Base-by-base conservation (phyloP, 768 basidiomycete genomes). In the Termitomyces sp. region DNA sequence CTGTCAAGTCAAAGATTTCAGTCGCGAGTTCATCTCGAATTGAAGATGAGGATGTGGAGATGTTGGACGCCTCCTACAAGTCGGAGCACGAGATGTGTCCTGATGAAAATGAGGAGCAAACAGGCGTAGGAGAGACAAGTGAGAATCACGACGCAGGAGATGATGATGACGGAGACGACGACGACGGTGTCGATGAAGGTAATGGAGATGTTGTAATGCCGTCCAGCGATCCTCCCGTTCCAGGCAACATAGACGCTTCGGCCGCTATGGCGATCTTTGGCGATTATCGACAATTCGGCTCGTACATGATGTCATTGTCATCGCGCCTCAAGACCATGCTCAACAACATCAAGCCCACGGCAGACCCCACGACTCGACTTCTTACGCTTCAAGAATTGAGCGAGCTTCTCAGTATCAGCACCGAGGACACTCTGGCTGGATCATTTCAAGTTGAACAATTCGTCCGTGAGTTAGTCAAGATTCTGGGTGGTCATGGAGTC, bases 371-470 rank as follows among this genome's bases (percentile, higher is more conserved):
- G 0, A 90, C 87, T 41, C 88, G 94, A 48, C 83, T 98, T 29
- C 74, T 93, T 44, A 94, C 95, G 5, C 76, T 99, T 29, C 94
- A 98, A 68, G 96, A 99, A 66, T 81, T 97, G 53, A 94, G 92
- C 74, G 96, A 98, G 69, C 72, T 98, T 34, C 84, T 99, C 56
- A 91, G 92, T 59, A 95, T 98, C 74, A 93, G 92, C 71, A 98
- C 94, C 2, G 96, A 98, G 73, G 97, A 99, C 69, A 98, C 94
- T 7, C 77, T 99, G 46, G 90, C 92, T 9, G 94, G 94, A 42
- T 95, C 91, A n/a, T 96, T 99, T 75, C 91, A 90, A 61, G 88
- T 95, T 22, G 94, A 96, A 64, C 82, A 86, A 36, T 98, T 92
- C 68, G 92, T 95, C 31, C 85, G 87, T 63, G 96, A 97, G 69